Conservation (phyloP, 1,139 yeast genomes). For the Candida sp. region DNA sequence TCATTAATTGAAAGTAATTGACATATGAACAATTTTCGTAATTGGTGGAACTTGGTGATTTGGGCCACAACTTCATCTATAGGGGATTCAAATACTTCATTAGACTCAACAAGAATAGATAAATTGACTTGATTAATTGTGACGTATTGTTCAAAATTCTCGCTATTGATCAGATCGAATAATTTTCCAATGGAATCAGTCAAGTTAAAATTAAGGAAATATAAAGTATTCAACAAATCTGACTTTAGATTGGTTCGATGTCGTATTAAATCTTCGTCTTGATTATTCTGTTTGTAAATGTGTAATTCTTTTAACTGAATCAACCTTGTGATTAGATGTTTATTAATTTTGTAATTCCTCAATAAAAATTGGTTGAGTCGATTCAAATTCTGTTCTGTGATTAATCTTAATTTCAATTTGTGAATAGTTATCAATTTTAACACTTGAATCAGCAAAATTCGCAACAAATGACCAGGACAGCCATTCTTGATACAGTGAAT, state of each 20-base stretch:
- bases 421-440: constrained; percentile 27
- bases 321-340: constrained; percentile 30
- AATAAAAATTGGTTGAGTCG: constrained; percentile 28
- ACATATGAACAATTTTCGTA: constrained; percentile 37
- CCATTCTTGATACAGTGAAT: constrained; percentile 22
- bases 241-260: constrained; percentile 6
- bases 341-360: constrained; percentile 36
- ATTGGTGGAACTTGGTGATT: constrained; percentile 30
- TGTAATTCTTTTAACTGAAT: constrained; percentile 31
- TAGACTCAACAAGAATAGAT: constrained; percentile 12
- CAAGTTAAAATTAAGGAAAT: constrained; percentile 27
- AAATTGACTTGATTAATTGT: constrained; percentile 31
- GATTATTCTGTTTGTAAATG: constrained; percentile 17
- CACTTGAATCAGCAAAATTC: constrained; percentile 28
- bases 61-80: constrained; percentile 8
- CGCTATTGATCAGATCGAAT: constrained; percentile 36
- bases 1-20: constrained; percentile 39
- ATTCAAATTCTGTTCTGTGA: constrained; percentile 21
- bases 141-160: constrained; percentile 39
- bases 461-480: constrained; percentile 18
- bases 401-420: constrained; percentile 21
- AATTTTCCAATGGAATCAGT: constrained; percentile 25
- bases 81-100: constrained; percentile 4
- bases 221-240: constrained; percentile 16
- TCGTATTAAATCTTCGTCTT: constrained; percentile 2